Conservation (phyloP, 345 rosid species). For the Raphanus sativus region DNA sequence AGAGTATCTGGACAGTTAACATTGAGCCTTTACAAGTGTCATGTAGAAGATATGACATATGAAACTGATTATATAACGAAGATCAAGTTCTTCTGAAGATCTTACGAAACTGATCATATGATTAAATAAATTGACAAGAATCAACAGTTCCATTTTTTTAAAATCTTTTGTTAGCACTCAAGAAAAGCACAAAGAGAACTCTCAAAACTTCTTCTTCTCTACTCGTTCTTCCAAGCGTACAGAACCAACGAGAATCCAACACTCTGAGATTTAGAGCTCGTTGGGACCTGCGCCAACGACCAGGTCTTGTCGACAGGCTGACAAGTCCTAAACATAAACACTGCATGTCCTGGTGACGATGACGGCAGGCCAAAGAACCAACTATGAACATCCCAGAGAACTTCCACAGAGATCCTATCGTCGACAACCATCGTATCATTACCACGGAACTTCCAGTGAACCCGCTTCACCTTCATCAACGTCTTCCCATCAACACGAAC, state of each 20-base stretch:
- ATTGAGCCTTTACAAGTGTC: slow-evolving; percentile 10
- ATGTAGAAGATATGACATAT: not conserved
- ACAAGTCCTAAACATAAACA: slow-evolving; percentile 90
- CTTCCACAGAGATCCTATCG: slow-evolving; percentile 73
- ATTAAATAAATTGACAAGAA: slow-evolving; percentile 38
- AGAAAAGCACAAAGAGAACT: slow-evolving; percentile 15
- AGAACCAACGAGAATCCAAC: slow-evolving; percentile 75
- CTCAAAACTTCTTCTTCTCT: slow-evolving; percentile 41
- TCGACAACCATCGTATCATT: slow-evolving; percentile 66
- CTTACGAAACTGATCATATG: slow-evolving; percentile 19
- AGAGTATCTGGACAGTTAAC: slow-evolving; percentile 15
- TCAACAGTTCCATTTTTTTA: slow-evolving; percentile 30
- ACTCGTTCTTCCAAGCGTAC: slow-evolving; percentile 94
- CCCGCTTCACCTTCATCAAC: slow-evolving; percentile 76
- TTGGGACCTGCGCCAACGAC: slow-evolving; percentile 52
- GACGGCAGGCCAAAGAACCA: slow-evolving; percentile 81
- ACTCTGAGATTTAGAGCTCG: slow-evolving; percentile 62
- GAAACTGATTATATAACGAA: slow-evolving; percentile 21
- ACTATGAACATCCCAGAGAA: slow-evolving; percentile 89
- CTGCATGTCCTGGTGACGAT: slow-evolving; percentile 62
- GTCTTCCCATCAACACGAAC: slow-evolving; percentile 74
- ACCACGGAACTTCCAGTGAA: slow-evolving; percentile 87
- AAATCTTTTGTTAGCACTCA: slow-evolving; percentile 23
- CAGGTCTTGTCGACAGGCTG: slow-evolving; percentile 67
- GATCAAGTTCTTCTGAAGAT: not conserved